Evolutionary conservation across 1,284 basidiomycete species (phyloP).

Genomic region (Boletus hoseneyae): DNA sequence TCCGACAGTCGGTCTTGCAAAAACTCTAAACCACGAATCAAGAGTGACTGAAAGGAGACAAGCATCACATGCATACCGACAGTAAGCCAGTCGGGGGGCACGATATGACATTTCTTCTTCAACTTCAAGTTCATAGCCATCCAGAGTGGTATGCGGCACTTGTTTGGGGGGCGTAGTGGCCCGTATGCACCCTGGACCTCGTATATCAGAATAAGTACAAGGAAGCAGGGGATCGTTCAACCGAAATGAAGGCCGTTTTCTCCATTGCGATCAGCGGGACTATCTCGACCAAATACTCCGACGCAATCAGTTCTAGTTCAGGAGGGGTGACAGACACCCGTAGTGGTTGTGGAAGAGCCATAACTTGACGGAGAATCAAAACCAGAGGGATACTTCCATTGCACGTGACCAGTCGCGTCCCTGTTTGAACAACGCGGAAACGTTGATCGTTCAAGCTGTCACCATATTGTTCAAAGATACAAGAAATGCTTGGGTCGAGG

Average conservation of each 20-base stretch:
- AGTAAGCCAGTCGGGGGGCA: slow-evolving; percentile 86
- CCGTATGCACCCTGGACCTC: slow-evolving; percentile 80
- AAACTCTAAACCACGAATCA: slow-evolving; percentile 47
- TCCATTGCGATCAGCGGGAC: slow-evolving; percentile 86
- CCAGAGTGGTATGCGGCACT: slow-evolving; percentile 87
- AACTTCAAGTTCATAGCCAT: slow-evolving; percentile 90
- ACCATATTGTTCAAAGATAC: too few species aligned
- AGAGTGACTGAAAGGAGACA: slow-evolving; percentile 1
- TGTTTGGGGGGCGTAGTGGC: slow-evolving; percentile 85
- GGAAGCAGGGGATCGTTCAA: slow-evolving; percentile 5
- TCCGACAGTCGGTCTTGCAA: slow-evolving; percentile 68
- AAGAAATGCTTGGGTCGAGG: slow-evolving; percentile 46
- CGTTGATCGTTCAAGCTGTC: too few species aligned
- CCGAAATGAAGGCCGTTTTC: slow-evolving; percentile 83
- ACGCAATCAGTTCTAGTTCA: slow-evolving; percentile 85
- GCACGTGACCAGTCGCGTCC: slow-evolving; percentile 27
- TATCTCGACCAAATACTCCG: slow-evolving; percentile 78
- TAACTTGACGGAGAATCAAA: neutral
- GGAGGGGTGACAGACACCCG: slow-evolving; percentile 65
- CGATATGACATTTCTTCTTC: slow-evolving; percentile 91
- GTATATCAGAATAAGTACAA: slow-evolving; percentile 35
- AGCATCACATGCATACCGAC: slow-evolving; percentile 51
- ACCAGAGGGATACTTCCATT: slow-evolving; percentile 23
- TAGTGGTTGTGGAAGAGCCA: slow-evolving; percentile 64
- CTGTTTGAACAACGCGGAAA: too few species aligned